Evolutionary conservation across 2,329 filamentous ascomycete genomes (phyloP).

Genomic region (Venturia carpophila): DNA sequence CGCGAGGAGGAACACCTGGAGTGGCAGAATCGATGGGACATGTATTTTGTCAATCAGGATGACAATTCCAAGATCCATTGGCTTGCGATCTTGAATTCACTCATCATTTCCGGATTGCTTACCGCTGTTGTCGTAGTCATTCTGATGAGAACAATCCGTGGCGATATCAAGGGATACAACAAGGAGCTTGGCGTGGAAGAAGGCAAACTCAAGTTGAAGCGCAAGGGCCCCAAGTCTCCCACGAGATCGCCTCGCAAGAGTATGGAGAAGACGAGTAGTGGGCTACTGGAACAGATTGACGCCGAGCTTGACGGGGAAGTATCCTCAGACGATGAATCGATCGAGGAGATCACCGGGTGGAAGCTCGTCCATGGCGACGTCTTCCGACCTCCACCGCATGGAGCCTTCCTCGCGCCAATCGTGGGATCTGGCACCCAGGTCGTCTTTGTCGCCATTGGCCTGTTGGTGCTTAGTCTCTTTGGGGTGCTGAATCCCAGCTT

Average conservation of each 20-base stretch:
- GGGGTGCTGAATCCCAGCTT: conserved; percentile 79
- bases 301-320: conserved; percentile 44
- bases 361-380: conserved; percentile 84
- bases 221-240: conserved; percentile 39
- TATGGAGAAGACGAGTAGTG: conserved; percentile 45
- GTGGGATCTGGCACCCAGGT: conserved; percentile 82
- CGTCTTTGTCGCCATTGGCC: conserved; percentile 68
- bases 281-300: conserved; percentile 56
- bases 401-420: conserved; percentile 67
- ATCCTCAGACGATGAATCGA: conserved; percentile 60
- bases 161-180: conserved; percentile 64
- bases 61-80: conserved; percentile 77
- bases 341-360: conserved; percentile 81
- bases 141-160: conserved; percentile 66
- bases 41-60: conserved; percentile 83
- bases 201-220: conserved; percentile 51
- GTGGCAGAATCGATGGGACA: conserved; percentile 78
- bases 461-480: conserved; percentile 64
- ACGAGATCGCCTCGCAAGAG: conserved; percentile 38
- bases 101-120: conserved; percentile 72
- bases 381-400: conserved; percentile 64
- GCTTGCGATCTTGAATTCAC: conserved; percentile 79
- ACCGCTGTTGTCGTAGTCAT: conserved; percentile 77
- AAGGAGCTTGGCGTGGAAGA: conserved; percentile 60
- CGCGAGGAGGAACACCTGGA: conserved; percentile 72